These are phyloP conservation scores for Suillus discolor DNA, from an alignment of 768 basidiomycete genomes.

Conservation along the genomic window DNA sequence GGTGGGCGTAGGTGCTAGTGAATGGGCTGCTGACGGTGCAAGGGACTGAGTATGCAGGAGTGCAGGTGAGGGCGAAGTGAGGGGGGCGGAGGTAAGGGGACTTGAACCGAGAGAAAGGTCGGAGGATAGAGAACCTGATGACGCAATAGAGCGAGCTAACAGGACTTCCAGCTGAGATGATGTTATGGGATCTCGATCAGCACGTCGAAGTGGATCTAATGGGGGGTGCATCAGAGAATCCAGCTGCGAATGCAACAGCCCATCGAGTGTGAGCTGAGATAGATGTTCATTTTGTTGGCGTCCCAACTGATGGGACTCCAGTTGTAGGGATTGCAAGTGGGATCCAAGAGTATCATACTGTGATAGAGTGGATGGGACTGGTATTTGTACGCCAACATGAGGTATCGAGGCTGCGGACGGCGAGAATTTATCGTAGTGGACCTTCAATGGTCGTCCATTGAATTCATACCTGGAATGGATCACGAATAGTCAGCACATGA, in stretches of 20 bases:
- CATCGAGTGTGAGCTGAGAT: conserved; percentile 16
- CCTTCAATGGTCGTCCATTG: conserved; percentile 84
- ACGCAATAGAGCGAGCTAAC: conserved; percentile 20
- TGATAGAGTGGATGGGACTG: conserved; percentile 16
- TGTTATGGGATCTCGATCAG: conserved; percentile 28
- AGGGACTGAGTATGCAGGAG: conserved; percentile 24
- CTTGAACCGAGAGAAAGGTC: conserved; percentile 4
- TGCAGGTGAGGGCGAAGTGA: conserved; percentile 26
- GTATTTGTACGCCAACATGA: conserved; percentile 23
- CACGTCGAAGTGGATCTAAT: conserved; percentile 28
- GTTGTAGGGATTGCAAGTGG: conserved; percentile 9
- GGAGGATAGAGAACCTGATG: conserved; percentile 1
- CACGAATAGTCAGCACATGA: conserved; percentile 12
- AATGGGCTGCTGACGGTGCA: conserved; percentile 20
- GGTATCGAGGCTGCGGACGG: conserved; percentile 36
- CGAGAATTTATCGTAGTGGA: conserved; percentile 87
- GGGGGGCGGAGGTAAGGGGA: conserved; percentile 19
- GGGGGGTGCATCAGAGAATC: conserved; percentile 22
- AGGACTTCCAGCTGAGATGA: conserved; percentile 31
- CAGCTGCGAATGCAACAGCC: conserved; percentile 21
- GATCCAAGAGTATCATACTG: conserved; percentile 25
- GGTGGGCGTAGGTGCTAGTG: conserved; percentile 22
- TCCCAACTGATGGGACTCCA: conserved; percentile 12
- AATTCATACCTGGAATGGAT: conserved; percentile 70
- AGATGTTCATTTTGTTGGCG: conserved; percentile 20